Evolutionary conservation across 2,329 filamentous ascomycete genomes (phyloP), one percentile per base, ranked within the genome.

Genomic region (Thielaviopsis punctulata): DNA sequence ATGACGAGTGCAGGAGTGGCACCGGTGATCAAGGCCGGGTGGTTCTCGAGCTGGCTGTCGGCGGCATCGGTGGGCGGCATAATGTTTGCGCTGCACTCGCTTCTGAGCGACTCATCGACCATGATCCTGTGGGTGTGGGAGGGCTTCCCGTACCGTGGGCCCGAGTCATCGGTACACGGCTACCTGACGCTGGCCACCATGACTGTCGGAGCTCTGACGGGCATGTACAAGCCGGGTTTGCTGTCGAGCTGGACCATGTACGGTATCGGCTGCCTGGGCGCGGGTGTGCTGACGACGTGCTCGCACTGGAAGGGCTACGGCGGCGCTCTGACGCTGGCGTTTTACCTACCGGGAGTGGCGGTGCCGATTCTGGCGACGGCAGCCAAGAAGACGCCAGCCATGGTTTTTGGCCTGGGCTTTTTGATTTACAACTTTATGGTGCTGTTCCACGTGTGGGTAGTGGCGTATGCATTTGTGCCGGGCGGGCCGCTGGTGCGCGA

Each of bases 91-190:
- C 73, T 96, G 62, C 92, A 96, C 64, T 95, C 89, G 1, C 72
- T 98, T 9, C 75, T 98, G 10, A 95, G 92, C 0, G 92, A 98
- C 64, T 94, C 89, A 0, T 96, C 92, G 69, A 98, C 92, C 51
- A 96, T 98, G 88, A 95, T 96, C 54, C 75, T 89, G 15, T 98
- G 92, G 92, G 87, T 87, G 2, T 98, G 92, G 92, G 88, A 95
- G 60, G 92, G 92, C 6, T 98, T 85, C 61, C 92, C 92, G 13
- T 78, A 96, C 41, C 80, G 84, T 48, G 92, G 92, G 6, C 92
- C 92, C 2, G 78, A 92, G 48, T 79, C 88, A 56, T 87, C 82
- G 47, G 87, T 88, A n/a, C 88, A 96, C 61, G 92, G 89, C 51
- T 87, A 86, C 60, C 78, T 83, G 63, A 95, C 88, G 1, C 77